Conservation (phyloP, 331 rosid species). For the Pyracantha coccinea region DNA sequence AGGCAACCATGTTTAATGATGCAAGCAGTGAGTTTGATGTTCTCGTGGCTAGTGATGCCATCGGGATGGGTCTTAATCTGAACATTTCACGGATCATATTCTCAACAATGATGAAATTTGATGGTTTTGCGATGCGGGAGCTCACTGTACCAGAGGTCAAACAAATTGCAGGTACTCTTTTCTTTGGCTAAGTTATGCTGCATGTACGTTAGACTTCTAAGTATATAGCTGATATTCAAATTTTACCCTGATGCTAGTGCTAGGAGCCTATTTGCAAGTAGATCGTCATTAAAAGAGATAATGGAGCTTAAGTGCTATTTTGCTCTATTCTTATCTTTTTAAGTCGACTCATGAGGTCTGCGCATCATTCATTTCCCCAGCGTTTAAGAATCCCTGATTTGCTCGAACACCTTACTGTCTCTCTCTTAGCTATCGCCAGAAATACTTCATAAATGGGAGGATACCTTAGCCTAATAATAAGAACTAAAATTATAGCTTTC, state of each 20-base stretch:
- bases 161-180: slow-evolving; percentile 69
- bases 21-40: slow-evolving; percentile 84
- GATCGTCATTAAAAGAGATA: background rate
- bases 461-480: background rate
- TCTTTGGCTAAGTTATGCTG: background rate
- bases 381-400: background rate
- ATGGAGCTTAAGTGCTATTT: background rate
- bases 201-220: background rate
- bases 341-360: background rate
- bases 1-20: slow-evolving; percentile 91
- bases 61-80: slow-evolving; percentile 98
- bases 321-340: background rate
- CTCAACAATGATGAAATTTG: slow-evolving; percentile 78
- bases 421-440: background rate
- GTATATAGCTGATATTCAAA: background rate
- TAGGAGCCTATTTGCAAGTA: background rate
- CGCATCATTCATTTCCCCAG: background rate
- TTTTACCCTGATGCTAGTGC: background rate
- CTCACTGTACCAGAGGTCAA: slow-evolving; percentile 78
- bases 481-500: background rate
- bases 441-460: background rate
- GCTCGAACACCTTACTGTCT: background rate
- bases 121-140: slow-evolving; percentile 65
- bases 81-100: slow-evolving; percentile 93
- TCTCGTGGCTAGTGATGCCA: slow-evolving; percentile 96